Base-by-base conservation (phyloP, 1,139 yeast species). In the Geotrichum bryndzae region DNA sequence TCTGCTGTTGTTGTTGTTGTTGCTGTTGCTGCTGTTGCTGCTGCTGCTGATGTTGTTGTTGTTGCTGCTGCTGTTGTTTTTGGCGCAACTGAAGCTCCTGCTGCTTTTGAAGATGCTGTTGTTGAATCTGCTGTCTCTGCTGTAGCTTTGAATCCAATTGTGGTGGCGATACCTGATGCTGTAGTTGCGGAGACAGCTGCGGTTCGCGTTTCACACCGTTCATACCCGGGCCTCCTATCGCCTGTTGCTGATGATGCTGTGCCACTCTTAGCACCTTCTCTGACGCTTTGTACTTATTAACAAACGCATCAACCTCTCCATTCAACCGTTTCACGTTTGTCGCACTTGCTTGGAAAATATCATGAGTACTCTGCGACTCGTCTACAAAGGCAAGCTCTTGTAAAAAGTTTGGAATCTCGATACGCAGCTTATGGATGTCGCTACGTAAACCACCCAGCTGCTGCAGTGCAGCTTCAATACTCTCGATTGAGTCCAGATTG, bases 321-420 rank as follows among this genome's bases (percentile, higher is more conserved):
- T 62, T 54, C 15, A 64, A 54, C 6, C 41, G 38, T 25, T 64
- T 65, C 7, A 62, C 65, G 29, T 60, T 59, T 27, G 54, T 60
- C 1, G 62, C 59, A 25, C 58, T 54, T 18, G 60, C 56, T 25
- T 51, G 48, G 41, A 65, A 65, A 4, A 65, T 58, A 33, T 52
- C 52, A 13, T 50, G 55, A 7, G 66, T 61, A 11, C 68, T 56
- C 51, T 66, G 66, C 3, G 66, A 61, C 45, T 67, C 70, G 57
- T 68, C 69, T 33, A 68, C 51, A 48, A 66, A 68, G 33, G 70
- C 69, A 57, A 68, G 65, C 13, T 62, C 62, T 41, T 67, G 61
- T 5, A 68, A 64, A 1, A 68, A 63, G 33, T 62, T 60, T 1
- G 70, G 70, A 41, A 67, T 62, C 31, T 66, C 70, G 22, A 64